Evolutionary conservation across 805 yeast species (phyloP), one percentile per base, ranked within the genome.

Genomic region (Nakazawaea anatomiae): DNA sequence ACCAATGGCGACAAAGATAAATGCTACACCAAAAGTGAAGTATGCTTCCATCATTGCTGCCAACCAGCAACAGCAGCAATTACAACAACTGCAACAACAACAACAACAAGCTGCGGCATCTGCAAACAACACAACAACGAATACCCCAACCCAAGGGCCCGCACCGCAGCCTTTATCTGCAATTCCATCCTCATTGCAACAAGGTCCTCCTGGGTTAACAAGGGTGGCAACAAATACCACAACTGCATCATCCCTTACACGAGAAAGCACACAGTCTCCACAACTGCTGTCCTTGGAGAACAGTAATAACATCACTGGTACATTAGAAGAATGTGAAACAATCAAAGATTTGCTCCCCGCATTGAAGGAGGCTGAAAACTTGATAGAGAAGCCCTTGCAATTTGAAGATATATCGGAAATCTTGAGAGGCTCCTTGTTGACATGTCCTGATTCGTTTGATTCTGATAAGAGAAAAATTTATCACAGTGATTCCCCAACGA

Each of bases 401-500:
- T 71, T 79, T 53, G 73, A 74, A 31, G 64, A 77, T 2, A 81
- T 87, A 28, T 70, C 78, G 46, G 75, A 75, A 52, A 71, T 79
- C 58, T 72, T 92, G 57, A 95, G 89, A 63, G 78, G 86, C 1
- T 90, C 97, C 3, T 73, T 89, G 53, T 72, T 88, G 58, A 87
- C 87, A 60, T 89, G 97, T 64, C 98, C 99, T 0, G 98, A 94
- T 68, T 88, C 98, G 0, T 78, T 83, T 52, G 96, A 92, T 64
- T 85, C 96, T 2, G 97, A 92, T 60, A 79, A 74, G 58, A 96
- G 97, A 14, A 79, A 85, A 54, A 65, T 63, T 41, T 83, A 89
- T 64, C 79, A 77, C 46, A 92, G 97, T 6, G 76, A 79, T 27
- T 81, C 83, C 57, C 95, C 95, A 49, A 95, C 87, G 62, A 96